phyloP scores from a whole-genome alignment of 2,329 filamentous ascomycete species.

The Epichloe glyceriae region DNA sequence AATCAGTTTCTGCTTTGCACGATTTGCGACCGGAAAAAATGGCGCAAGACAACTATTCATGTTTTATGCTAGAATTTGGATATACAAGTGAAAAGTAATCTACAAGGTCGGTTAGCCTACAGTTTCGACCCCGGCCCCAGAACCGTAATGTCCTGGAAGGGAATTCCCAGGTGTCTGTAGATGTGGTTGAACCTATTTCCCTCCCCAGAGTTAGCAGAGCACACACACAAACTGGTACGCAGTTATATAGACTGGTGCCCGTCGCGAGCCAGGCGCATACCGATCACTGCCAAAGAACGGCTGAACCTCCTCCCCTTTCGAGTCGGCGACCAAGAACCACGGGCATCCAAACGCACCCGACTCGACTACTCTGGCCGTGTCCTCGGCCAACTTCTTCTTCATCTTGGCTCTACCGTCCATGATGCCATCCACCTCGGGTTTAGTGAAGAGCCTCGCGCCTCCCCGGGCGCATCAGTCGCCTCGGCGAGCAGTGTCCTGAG shows the following conservation, averaged over 20 bases:
- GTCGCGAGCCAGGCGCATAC: conserved; percentile 14
- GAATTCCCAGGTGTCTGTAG: conserved; percentile 51
- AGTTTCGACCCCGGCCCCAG: conserved; percentile 22
- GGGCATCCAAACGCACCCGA: conserved; percentile 64
- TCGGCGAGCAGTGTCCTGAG: conserved; percentile 27
- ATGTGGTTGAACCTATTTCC: conserved; percentile 50
- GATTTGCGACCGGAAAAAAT: too few relatives aligned
- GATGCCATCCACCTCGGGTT: conserved; percentile 40
- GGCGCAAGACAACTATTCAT: too few relatives aligned
- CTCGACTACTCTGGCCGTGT: conserved; percentile 48
- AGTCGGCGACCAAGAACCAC: conserved; percentile 57
- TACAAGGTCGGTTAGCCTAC: conserved; percentile 9
- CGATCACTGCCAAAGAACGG: conserved; percentile 69
- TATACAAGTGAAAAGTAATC: too few relatives aligned
- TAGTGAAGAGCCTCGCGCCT: conserved; percentile 29
- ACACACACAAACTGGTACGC: background rate
- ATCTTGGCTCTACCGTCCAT: conserved; percentile 36
- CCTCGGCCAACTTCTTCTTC: conserved; percentile 34
- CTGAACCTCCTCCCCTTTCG: conserved; percentile 42
- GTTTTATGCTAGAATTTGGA: too few relatives aligned
- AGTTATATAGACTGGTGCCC: conserved; percentile 8
- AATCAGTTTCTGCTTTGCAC: too few relatives aligned
- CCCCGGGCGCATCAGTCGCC: conserved; percentile 15
- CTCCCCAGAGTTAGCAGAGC: background rate
- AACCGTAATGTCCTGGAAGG: conserved; percentile 38